phyloP scores from a whole-genome alignment of 768 basidiomycete species.

The Boletus insuetus region DNA sequence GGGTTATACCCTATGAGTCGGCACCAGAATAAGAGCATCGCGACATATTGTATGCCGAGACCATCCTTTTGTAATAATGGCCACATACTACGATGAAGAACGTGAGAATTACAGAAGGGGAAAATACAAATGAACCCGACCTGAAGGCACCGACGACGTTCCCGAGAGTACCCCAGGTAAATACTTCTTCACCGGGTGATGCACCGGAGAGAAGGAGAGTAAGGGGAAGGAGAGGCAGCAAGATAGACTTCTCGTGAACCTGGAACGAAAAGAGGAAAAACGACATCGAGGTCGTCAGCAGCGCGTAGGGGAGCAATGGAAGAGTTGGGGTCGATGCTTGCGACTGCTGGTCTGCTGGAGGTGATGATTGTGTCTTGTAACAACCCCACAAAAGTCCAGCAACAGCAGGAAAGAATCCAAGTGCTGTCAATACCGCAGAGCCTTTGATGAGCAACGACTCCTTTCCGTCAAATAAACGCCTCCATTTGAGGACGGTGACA shows the following conservation, averaged over 20 bases:
- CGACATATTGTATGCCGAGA: conserved; percentile 69
- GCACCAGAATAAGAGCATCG: conserved; percentile 75
- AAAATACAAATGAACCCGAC: conserved; percentile 39
- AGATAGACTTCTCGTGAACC: conserved; percentile 92
- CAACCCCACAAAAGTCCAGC: conserved; percentile 41
- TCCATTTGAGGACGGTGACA: conserved; percentile 81
- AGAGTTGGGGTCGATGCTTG: conserved; percentile 49
- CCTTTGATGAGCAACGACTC: conserved; percentile 56
- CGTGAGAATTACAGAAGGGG: not conserved
- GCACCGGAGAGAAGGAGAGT: conserved; percentile 67
- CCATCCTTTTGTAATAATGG: conserved; percentile 82
- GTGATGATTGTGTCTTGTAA: conserved; percentile 27
- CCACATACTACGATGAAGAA: conserved; percentile 72
- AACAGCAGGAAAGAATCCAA: conserved; percentile 69
- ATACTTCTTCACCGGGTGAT: conserved; percentile 23
- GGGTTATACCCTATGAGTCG: conserved; percentile 77
- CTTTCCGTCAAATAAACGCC: conserved; percentile 37
- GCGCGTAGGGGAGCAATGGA: conserved; percentile 72
- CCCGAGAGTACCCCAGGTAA: conserved; percentile 38
- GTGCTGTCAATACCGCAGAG: conserved; percentile 61
- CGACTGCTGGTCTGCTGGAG: not conserved
- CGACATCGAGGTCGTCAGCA: conserved; percentile 80
- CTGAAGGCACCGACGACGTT: conserved; percentile 89
- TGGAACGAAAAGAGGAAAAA: conserved; percentile 98
- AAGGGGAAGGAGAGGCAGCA: conserved; percentile 82